Conservation (phyloP, 2,329 filamentous ascomycete species). For the Dryadomyces quercivorus region DNA sequence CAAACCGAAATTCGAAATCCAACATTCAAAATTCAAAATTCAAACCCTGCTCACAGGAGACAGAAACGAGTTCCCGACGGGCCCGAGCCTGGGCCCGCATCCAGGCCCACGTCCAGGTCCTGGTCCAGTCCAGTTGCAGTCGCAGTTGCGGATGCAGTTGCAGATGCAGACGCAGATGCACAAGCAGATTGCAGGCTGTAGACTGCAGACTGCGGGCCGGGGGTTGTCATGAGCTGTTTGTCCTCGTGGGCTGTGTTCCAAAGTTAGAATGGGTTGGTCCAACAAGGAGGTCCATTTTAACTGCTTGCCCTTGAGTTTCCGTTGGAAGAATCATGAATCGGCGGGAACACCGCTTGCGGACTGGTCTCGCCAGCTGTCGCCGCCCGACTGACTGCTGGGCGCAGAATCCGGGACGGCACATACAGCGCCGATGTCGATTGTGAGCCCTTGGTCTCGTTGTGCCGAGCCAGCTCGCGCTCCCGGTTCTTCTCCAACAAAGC, state of each 20-base stretch:
- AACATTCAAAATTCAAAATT: neutral
- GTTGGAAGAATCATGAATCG: neutral
- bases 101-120: too few species aligned
- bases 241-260: neutral
- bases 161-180: too few species aligned
- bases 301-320: neutral
- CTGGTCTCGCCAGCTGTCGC: neutral
- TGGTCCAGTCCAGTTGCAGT: too few species aligned
- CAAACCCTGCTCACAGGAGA: too few species aligned
- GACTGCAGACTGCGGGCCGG: too few species aligned
- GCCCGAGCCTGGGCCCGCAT: too few species aligned
- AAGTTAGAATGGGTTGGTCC: neutral
- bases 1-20: neutral
- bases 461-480: conserved; percentile 39
- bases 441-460: conserved; percentile 19
- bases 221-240: neutral
- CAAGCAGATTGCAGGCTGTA: too few species aligned
- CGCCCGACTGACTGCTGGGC: neutral
- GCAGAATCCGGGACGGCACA: conserved; percentile 24
- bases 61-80: too few species aligned
- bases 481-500: conserved; percentile 67
- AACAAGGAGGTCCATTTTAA: neutral
- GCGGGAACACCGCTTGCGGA: neutral
- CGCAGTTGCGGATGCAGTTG: too few species aligned
- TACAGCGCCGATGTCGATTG: conserved; percentile 6